phyloP scores from a whole-genome alignment of 176 grass and related monocot genomes.

The Dactylis glomerata region DNA sequence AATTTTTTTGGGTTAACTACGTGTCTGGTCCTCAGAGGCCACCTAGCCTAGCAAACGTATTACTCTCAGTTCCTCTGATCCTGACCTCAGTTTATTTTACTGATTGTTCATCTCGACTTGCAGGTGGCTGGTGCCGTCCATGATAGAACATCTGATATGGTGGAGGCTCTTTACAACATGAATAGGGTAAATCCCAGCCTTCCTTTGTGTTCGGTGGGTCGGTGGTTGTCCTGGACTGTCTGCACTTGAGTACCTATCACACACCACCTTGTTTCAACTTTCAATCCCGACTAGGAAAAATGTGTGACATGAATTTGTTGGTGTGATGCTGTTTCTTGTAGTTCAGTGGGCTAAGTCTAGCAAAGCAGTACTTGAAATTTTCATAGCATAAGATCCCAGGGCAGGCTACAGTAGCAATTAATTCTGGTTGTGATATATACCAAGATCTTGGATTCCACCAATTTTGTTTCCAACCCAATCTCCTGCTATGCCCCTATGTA shows the following conservation, averaged over 20 bases:
- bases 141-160: constrained; percentile 93
- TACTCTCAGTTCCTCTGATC: not conserved
- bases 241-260: not conserved
- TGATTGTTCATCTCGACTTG: constrained; percentile 35
- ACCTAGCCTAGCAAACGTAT: not conserved
- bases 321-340: constrained; percentile 5
- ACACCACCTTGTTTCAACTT: not conserved
- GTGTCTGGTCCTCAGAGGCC: not conserved
- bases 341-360: not conserved
- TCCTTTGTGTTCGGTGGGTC: constrained; percentile 5
- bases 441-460: not conserved
- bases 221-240: not conserved
- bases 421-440: not conserved
- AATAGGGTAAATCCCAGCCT: constrained; percentile 63
- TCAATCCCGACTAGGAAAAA: constrained; percentile 4
- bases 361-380: constrained; percentile 1
- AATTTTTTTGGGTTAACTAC: not conserved
- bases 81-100: not conserved
- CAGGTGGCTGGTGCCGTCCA: constrained; percentile 69
- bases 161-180: constrained; percentile 93
- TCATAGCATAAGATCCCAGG: not conserved
- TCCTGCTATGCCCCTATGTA: not conserved
- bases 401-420: not conserved
- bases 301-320: not conserved
- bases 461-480: not conserved